Percentiles rank a stretch among this genome's conserved stretches.
Evolutionary conservation across 371 early-diverging fungal genomes (phyloP).

Genomic region (Dentiscutata heterogama): DNA sequence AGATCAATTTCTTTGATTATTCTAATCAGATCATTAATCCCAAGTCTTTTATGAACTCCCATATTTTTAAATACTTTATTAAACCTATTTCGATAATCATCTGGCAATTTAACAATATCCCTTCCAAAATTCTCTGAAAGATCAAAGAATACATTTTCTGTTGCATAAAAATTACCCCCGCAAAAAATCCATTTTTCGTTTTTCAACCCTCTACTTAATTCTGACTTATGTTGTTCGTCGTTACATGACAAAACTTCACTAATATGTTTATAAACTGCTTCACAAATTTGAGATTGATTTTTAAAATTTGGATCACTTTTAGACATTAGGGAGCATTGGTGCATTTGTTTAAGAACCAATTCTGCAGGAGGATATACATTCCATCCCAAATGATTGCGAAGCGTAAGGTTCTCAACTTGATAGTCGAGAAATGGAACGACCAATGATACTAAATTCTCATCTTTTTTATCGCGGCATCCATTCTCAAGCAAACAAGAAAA

Average conservation of each 20-base stretch:
- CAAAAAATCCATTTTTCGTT: neutral
- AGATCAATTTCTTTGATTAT: neutral
- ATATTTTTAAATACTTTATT: neutral
- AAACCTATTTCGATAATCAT: too few species aligned
- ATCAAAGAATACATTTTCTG: constrained; percentile 1
- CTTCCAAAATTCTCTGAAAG: neutral
- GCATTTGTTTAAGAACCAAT: neutral
- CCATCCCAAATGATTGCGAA: neutral
- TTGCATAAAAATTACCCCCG: neutral
- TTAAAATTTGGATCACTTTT: too few species aligned
- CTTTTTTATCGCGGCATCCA: neutral
- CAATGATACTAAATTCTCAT: neutral
- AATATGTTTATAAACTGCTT: constrained; percentile 7
- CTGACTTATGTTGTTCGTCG: neutral
- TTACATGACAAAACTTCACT: neutral
- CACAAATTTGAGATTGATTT: neutral
- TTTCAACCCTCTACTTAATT: neutral
- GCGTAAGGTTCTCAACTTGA: neutral
- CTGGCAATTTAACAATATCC: too few species aligned
- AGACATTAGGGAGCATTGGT: neutral
- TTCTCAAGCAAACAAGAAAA: neutral
- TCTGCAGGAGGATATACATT: neutral
- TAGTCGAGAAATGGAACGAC: neutral
- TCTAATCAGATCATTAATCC: neutral
- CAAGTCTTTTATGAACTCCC: neutral